Conservation (phyloP, 192 early-diverging fungal species). For the Coemansia sp. region DNA sequence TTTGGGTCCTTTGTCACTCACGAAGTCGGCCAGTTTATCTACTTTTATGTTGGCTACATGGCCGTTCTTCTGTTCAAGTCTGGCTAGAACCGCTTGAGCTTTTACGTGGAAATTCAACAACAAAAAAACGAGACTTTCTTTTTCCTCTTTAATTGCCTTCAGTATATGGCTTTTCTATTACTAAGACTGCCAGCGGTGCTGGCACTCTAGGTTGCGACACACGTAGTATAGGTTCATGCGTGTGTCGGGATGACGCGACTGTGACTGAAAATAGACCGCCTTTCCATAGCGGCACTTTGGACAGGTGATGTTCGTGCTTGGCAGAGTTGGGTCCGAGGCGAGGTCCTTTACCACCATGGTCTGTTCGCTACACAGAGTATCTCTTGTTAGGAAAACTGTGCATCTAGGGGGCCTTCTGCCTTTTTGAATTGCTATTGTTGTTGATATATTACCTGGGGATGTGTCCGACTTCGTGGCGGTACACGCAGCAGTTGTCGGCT, state of each 20-base stretch:
- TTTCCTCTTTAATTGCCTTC: not conserved
- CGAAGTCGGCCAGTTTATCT: slow-evolving; percentile 95
- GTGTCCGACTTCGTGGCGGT: slow-evolving; percentile 70
- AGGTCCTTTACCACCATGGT: slow-evolving; percentile 75
- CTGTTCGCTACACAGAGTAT: slow-evolving; percentile 54
- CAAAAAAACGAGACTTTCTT: not conserved
- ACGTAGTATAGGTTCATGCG: slow-evolving; percentile 82
- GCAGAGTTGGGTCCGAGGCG: slow-evolving; percentile 72
- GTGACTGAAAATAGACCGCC: slow-evolving; percentile 78
- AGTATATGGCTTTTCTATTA: not conserved
- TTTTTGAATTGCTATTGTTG: not conserved
- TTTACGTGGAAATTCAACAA: not conserved
- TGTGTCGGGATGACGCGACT: slow-evolving; percentile 64
- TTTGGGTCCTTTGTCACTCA: slow-evolving; percentile 99
- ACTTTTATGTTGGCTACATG: slow-evolving; percentile 94
- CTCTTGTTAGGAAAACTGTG: not conserved
- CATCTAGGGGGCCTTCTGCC: not conserved
- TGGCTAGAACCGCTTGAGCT: slow-evolving; percentile 50
- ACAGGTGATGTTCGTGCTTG: slow-evolving; percentile 62
- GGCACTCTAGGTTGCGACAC: slow-evolving; percentile 65
- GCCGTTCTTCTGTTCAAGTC: slow-evolving; percentile 95
- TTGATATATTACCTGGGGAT: slow-evolving; percentile 37
- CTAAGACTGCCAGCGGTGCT: slow-evolving; percentile 67
- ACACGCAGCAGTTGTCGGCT: slow-evolving; percentile 69
- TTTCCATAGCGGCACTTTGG: slow-evolving; percentile 58